These are phyloP conservation scores for Taiozyma sp. DNA, from an alignment of 1,139 yeast genomes.

Conservation along the genomic window DNA sequence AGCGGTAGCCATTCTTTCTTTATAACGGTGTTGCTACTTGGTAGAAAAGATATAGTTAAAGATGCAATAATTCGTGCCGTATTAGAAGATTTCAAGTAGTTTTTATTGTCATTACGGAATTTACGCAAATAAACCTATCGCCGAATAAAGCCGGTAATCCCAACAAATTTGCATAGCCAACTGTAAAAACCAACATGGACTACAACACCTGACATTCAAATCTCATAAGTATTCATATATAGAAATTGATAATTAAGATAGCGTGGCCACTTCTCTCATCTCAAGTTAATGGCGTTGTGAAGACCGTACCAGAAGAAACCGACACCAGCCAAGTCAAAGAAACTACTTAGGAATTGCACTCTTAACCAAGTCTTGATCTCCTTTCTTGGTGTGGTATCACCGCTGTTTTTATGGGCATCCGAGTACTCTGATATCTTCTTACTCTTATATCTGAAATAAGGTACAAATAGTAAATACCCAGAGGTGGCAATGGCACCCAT, in stretches of 20 bases:
- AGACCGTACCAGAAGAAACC: slow-evolving; percentile 15
- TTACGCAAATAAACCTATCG: neutral
- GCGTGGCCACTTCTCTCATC: neutral
- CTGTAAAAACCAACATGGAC: neutral
- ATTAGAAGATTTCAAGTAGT: neutral
- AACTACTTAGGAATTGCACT: slow-evolving; percentile 9
- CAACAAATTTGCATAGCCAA: neutral
- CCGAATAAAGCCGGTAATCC: neutral
- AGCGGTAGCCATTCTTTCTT: neutral
- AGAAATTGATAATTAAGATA: neutral
- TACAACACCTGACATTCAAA: neutral
- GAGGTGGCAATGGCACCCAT: slow-evolving; percentile 12
- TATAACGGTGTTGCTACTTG: neutral
- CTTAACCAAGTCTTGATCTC: slow-evolving; percentile 10
- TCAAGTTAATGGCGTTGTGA: slow-evolving; percentile 8
- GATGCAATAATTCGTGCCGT: neutral
- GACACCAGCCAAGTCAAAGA: slow-evolving; percentile 12
- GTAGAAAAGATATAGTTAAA: neutral
- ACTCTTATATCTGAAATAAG: slow-evolving; percentile 13
- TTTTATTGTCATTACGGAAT: neutral
- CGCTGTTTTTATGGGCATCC: slow-evolving; percentile 1
- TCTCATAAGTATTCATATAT: neutral
- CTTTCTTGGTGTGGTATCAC: slow-evolving; percentile 8
- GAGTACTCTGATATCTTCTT: slow-evolving; percentile 8
- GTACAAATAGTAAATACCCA: slow-evolving; percentile 11